Evolutionary conservation across 73 alveolate species (phyloP), one percentile per base, ranked within the genome.

Genomic region (Breviolum minutum): DNA sequence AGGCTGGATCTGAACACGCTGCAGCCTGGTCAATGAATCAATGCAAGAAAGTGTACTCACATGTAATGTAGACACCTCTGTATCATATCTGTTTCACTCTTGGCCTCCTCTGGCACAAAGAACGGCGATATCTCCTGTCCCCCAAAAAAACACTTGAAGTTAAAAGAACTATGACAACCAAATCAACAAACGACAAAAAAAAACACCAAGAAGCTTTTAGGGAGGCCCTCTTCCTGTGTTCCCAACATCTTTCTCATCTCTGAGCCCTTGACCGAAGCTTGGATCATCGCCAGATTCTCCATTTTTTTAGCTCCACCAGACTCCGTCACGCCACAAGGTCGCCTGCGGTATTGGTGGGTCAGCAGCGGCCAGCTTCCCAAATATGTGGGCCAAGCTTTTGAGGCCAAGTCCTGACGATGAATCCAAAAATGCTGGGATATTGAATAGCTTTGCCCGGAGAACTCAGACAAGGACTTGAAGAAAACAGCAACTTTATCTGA

Each of bases 81-180:
- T 22, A 22, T 14, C 77, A 68, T 68, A 22, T 68, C n/a, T 40
- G 54, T 40, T 40, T 40, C 24, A 22, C 77, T 2, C 17, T 17
- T 14, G n/a, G 76, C 92, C 92, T 83, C 92, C 92, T 83, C 92
- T 19, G 92, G 76, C 61, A 5, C 60, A 61, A 83, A 83, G 92
- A 83, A 83, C 22, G 92, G 76, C 24, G 92, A 8, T 60, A 83
- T 83, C 92, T 83, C 92, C 92, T 83, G 11, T 40, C 54, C 54
- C 54, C 0, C 54, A 40, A 40, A 40, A n/a, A n/a, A n/a, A n/a
- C n/a, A 40, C 54, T 40, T 40, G 5, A 40, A 40, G 3, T 40
- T 40, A 3, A 3, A 40, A 2, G 0, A 3, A 40, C 54, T 40
- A n/a, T 40, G 0, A 40, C 54, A 40, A 40, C 54, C 54, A 40